Percentiles rank a stretch among this genome's conserved stretches.
Evolutionary conservation across 108 stramenopile species (phyloP).

Genomic region (Pseudonitzschia pungens): DNA sequence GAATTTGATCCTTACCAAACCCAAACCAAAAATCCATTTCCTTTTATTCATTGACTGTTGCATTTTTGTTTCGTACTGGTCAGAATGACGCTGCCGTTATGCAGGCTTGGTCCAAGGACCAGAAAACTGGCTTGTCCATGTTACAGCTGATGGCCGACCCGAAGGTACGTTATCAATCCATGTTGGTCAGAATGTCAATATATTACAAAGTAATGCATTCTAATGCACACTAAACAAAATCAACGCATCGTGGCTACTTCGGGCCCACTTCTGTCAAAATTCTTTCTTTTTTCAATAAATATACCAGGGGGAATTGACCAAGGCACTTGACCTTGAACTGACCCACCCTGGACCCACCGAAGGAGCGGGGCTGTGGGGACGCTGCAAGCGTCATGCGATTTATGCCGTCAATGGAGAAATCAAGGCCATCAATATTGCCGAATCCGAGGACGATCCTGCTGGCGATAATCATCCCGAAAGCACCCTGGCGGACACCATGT

Average conservation of each 20-base stretch:
- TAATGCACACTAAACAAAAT: no score
- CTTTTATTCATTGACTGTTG: not conserved
- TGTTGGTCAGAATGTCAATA: no score
- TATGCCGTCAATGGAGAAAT: constrained; percentile 68
- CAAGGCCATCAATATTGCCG: constrained; percentile 60
- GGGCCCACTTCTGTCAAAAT: not conserved
- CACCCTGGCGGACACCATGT: constrained; percentile 46
- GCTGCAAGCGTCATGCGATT: constrained; percentile 76
- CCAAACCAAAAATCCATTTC: not conserved
- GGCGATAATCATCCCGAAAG: constrained; percentile 48
- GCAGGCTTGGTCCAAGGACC: constrained; percentile 75
- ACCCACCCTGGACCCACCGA: constrained; percentile 62
- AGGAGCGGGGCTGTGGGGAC: constrained; percentile 51
- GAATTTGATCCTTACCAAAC: not conserved
- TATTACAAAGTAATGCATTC: not conserved
- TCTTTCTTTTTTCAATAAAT: not conserved
- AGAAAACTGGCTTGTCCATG: constrained; percentile 53
- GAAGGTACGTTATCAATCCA: constrained; percentile 3
- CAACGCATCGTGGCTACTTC: no score
- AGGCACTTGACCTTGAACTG: constrained; percentile 72
- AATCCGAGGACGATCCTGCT: constrained; percentile 60
- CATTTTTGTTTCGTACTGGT: not conserved
- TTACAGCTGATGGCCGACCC: constrained; percentile 71
- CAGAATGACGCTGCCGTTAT: constrained; percentile 70
- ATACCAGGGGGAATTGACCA: constrained; percentile 52